Evolutionary conservation across 768 basidiomycete species (phyloP), one percentile per base, ranked within the genome.

Genomic region (Russula olivacea): DNA sequence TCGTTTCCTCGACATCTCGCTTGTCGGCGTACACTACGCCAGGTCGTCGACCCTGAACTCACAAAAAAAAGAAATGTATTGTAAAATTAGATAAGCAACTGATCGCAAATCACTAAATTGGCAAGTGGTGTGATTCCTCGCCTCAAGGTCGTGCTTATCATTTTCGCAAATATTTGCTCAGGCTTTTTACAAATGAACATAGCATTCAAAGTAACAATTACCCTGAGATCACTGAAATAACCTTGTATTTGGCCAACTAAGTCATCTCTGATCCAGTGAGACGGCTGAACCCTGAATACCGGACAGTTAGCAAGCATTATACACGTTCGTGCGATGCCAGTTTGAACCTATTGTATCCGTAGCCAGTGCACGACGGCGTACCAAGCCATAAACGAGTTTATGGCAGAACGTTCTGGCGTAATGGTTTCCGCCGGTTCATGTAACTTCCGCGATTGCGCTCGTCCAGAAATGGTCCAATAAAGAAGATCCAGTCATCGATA

Each of bases 401-500:
- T 4, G 9, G 25, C 21, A 19, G 34, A 40, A 41, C 17, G 38
- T 25, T 34, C 23, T 43, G 32, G 36, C 23, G 47, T 25, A 48
- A 48, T 48, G 12, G 23, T 11, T 43, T 36, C 21, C 28, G 51
- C 12, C 38, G 53, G 14, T 54, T 45, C 43, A 45, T 47, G 21
- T 11, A 12, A 47, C 45, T n/a, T 23, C 23, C 19, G 12, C n/a
- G 6, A 7, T 14, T 43, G 11, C 41, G 17, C 41, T 55, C n/a
- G 30, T 17, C 43, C 50, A 55, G 41, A 45, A 30, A 30, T 3
- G 4, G 2, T 23, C n/a, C 19, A 23, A 49, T 28, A 23, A 25
- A 25, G 45, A 32, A 55, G 40, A 41, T 25, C 54, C 40, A 7
- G 17, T 17, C 54, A 59, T 59, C 34, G 23, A 55, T 55, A 64